These are phyloP conservation scores for Hypsizygus marmoreus DNA, from an alignment of 768 basidiomycete genomes.

Conservation along the genomic window DNA sequence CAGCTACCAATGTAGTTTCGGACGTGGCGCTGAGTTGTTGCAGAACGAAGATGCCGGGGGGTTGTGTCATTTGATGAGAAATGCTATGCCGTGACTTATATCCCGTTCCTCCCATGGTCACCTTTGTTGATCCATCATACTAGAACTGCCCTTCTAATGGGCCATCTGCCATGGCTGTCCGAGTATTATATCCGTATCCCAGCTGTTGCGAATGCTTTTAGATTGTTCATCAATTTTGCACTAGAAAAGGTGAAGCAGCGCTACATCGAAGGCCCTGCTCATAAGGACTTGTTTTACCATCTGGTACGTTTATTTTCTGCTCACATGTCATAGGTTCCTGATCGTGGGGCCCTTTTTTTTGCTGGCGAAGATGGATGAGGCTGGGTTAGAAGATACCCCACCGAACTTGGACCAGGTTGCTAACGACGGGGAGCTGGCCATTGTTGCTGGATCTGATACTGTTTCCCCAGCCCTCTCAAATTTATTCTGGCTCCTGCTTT, in stretches of 20 bases:
- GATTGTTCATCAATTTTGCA: constrained; percentile 36
- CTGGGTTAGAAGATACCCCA: constrained; percentile 15
- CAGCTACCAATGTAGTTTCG: too few species aligned
- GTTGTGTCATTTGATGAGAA: constrained; percentile 14
- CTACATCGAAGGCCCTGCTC: constrained; percentile 44
- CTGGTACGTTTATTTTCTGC: constrained; percentile 13
- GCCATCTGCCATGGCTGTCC: constrained; percentile 21
- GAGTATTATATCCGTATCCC: constrained; percentile 12
- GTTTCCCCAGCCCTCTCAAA: constrained; percentile 19
- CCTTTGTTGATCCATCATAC: neutral
- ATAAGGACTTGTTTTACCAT: constrained; percentile 23
- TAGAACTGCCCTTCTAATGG: constrained; percentile 17
- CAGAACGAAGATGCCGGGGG: constrained; percentile 7
- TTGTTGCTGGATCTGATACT: constrained; percentile 21
- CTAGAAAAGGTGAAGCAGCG: constrained; percentile 57
- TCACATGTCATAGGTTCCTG: too few species aligned
- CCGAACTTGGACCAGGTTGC: constrained; percentile 18
- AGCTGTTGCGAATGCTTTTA: constrained; percentile 11
- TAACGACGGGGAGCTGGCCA: constrained; percentile 17
- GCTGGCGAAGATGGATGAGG: constrained; percentile 27
- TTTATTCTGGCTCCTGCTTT: constrained; percentile 18
- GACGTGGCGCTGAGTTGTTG: constrained; percentile 21
- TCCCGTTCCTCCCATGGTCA: too few species aligned
- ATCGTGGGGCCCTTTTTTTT: too few species aligned
- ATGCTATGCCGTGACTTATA: constrained; percentile 11